Percentiles rank a stretch among this genome's conserved stretches.
Evolutionary conservation across 139 green algal species (phyloP).

Genomic region (Micractinium conductrix): DNA sequence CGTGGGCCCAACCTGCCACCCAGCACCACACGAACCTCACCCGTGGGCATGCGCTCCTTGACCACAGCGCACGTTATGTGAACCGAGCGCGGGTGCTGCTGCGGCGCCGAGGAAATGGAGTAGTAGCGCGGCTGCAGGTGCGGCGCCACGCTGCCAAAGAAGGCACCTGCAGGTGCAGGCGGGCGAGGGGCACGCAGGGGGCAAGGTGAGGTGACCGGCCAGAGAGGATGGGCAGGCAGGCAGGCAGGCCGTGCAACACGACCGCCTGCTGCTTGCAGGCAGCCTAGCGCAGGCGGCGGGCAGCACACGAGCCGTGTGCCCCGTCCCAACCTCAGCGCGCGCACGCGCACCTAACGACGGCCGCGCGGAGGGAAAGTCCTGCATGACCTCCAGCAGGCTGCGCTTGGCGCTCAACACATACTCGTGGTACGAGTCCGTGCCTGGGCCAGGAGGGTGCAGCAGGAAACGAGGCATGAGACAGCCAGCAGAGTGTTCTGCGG

Average conservation of each 20-base stretch:
- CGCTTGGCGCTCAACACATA: slow-evolving; percentile 60
- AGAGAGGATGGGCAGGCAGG: background rate
- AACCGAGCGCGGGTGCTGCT: slow-evolving; percentile 62
- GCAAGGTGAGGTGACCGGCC: background rate
- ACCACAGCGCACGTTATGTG: slow-evolving; percentile 91
- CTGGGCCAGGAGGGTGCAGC: background rate
- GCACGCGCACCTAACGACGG: slow-evolving; percentile 67
- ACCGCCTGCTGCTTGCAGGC: no score
- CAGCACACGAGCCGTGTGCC: background rate
- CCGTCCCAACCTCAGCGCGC: background rate
- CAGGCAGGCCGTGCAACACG: background rate
- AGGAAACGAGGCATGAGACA: background rate
- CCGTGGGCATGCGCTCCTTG: slow-evolving; percentile 65
- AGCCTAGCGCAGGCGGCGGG: no score
- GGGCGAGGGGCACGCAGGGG: background rate
- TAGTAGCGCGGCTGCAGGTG: slow-evolving; percentile 91
- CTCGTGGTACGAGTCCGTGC: slow-evolving; percentile 72
- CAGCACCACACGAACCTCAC: slow-evolving; percentile 45
- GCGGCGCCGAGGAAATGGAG: slow-evolving; percentile 85
- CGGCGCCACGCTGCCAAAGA: slow-evolving; percentile 87
- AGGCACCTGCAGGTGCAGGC: slow-evolving; percentile 62
- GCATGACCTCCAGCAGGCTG: slow-evolving; percentile 82
- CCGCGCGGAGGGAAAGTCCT: slow-evolving; percentile 82
- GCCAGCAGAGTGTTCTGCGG: no score
- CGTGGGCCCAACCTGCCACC: no score